Percentiles rank a stretch among this genome's conserved stretches.
These are phyloP conservation scores for Mucor lusitanicus DNA, from an alignment of 371 early-diverging fungal genomes.

Conservation along the genomic window DNA sequence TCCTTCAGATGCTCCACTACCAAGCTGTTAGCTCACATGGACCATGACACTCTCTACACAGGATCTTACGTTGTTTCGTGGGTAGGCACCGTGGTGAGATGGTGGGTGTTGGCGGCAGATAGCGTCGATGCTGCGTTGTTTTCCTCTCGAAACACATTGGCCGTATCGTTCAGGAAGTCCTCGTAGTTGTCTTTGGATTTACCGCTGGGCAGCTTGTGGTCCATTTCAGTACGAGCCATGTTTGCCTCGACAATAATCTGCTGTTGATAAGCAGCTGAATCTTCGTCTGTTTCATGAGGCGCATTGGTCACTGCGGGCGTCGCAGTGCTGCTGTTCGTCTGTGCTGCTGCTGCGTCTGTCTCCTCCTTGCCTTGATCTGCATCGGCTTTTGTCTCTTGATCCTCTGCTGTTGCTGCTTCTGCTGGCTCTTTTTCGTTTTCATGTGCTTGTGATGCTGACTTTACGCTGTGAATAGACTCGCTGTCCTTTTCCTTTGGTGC, in stretches of 20 bases:
- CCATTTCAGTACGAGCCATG: constrained; percentile 52
- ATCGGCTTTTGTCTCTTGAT: too few relatives aligned
- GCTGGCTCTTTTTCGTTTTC: neutral
- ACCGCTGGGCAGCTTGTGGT: constrained; percentile 35
- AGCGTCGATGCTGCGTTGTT: neutral
- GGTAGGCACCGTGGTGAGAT: neutral
- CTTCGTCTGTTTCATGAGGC: constrained; percentile 6
- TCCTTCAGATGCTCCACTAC: constrained; percentile 18
- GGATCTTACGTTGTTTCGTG: constrained; percentile 10
- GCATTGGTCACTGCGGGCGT: neutral
- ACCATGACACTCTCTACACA: neutral
- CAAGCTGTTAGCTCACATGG: too few relatives aligned
- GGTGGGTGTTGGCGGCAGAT: neutral
- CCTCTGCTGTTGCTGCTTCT: too few relatives aligned
- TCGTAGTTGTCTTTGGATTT: constrained; percentile 44
- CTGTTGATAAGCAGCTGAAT: constrained; percentile 34
- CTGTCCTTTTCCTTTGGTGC: neutral
- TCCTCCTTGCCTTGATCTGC: neutral
- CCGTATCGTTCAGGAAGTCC: constrained; percentile 51
- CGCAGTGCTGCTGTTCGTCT: neutral
- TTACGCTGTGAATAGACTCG: neutral
- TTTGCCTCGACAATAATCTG: constrained; percentile 54
- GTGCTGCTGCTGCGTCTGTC: neutral
- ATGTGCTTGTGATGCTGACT: neutral
- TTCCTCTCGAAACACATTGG: constrained; percentile 47